Conservation (phyloP, 1,139 yeast genomes). For the Casaregolazyma lundiana region DNA sequence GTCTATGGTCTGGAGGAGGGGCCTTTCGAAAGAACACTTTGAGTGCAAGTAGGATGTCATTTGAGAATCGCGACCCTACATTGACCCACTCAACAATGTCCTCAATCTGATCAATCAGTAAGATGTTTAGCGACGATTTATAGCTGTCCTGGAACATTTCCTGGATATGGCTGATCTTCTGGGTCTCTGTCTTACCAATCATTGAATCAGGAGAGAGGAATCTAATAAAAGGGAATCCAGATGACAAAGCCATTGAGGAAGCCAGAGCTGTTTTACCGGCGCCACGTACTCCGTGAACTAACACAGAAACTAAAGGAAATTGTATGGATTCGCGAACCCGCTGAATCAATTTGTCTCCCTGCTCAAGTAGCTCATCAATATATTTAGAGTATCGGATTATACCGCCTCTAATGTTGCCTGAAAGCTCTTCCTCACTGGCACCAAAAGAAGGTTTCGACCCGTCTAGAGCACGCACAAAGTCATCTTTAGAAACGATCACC, state of each 20-base stretch:
- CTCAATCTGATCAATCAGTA: slow-evolving; percentile 90
- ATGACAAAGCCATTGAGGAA: slow-evolving; percentile 75
- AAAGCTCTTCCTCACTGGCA: slow-evolving; percentile 88
- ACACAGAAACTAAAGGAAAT: slow-evolving; percentile 75
- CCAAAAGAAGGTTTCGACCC: slow-evolving; percentile 98
- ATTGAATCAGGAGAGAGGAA: slow-evolving; percentile 83
- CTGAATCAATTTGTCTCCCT: slow-evolving; percentile 71
- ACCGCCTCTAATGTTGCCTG: slow-evolving; percentile 78
- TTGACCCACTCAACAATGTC: slow-evolving; percentile 92
- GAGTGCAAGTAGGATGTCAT: slow-evolving; percentile 77
- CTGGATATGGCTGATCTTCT: slow-evolving; percentile 81
- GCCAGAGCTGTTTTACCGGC: slow-evolving; percentile 97
- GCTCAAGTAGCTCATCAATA: slow-evolving; percentile 61
- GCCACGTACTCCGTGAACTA: slow-evolving; percentile 90
- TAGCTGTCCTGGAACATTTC: slow-evolving; percentile 90
- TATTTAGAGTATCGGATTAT: slow-evolving; percentile 70
- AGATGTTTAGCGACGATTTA: slow-evolving; percentile 83
- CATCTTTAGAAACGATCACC: slow-evolving; percentile 70
- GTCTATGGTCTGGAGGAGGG: slow-evolving; percentile 86
- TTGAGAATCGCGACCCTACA: slow-evolving; percentile 94
- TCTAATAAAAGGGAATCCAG: slow-evolving; percentile 88
- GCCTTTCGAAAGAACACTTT: slow-evolving; percentile 74
- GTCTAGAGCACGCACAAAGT: slow-evolving; percentile 74
- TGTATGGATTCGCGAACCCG: slow-evolving; percentile 77
- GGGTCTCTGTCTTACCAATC: slow-evolving; percentile 90